These are phyloP conservation scores for Corynespora cassiicola DNA, from an alignment of 2,329 filamentous ascomycete genomes.

Conservation along the genomic window DNA sequence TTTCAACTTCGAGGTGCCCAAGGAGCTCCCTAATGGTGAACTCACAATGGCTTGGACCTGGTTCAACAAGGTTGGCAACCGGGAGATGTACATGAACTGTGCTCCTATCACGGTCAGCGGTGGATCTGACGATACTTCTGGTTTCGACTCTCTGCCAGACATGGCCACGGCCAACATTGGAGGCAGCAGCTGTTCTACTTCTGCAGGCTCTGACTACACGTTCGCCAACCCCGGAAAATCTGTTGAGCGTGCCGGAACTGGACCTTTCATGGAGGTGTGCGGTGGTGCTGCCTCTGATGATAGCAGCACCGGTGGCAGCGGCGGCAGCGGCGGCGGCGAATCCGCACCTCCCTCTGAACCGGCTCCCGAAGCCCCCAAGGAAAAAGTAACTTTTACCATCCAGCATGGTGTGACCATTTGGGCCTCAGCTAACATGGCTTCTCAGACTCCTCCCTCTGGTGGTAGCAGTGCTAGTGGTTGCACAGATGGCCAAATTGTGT, in stretches of 20 bases:
- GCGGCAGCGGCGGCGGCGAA: constrained; percentile 37
- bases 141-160: constrained; percentile 69
- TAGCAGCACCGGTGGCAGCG: constrained; percentile 2
- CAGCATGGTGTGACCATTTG: constrained; percentile 13
- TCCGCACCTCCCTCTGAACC: too few relatives aligned
- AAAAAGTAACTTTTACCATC: too few relatives aligned
- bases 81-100: constrained; percentile 98
- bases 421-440: too few relatives aligned
- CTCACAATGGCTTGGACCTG: constrained; percentile 87
- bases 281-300: constrained; percentile 16
- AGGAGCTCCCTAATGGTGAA: constrained; percentile 74
- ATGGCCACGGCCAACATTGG: constrained; percentile 77
- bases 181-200: constrained; percentile 58
- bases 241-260: constrained; percentile 42
- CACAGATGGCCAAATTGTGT: constrained; percentile 42
- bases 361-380: too few relatives aligned
- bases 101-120: constrained; percentile 71
- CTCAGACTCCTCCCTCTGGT: constrained; percentile 14
- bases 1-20: constrained; percentile 76
- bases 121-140: constrained; percentile 56
- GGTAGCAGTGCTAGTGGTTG: constrained; percentile 44
- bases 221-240: constrained; percentile 72
- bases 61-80: constrained; percentile 88
- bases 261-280: constrained; percentile 35
- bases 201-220: constrained; percentile 59